Evolutionary conservation across 768 basidiomycete genomes (phyloP).

Genomic region (Tulasnella sp.): DNA sequence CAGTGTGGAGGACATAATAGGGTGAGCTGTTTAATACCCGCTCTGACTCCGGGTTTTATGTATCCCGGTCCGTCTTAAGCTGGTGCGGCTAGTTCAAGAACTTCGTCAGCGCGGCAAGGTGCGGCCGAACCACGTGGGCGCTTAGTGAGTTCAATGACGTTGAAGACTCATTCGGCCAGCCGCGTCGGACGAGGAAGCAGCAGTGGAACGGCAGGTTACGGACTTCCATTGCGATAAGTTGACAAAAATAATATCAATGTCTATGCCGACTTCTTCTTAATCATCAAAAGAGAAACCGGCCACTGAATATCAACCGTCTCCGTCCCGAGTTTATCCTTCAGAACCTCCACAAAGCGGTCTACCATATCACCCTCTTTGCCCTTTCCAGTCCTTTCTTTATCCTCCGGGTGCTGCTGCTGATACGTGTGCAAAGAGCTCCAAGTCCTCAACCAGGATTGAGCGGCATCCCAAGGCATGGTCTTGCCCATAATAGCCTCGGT

Average conservation of each 20-base stretch:
- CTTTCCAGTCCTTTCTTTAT: slow-evolving; percentile 38
- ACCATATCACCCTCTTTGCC: slow-evolving; percentile 35
- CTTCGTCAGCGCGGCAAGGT: not conserved
- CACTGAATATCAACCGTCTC: slow-evolving; percentile 37
- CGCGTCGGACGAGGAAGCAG: not conserved
- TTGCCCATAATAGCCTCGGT: slow-evolving; percentile 51
- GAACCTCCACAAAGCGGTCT: slow-evolving; percentile 29
- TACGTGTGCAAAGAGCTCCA: slow-evolving; percentile 68
- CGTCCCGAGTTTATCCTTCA: slow-evolving; percentile 28
- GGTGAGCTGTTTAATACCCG: too few relatives aligned
- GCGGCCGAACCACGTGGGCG: not conserved
- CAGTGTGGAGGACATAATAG: not conserved
- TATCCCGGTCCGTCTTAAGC: not conserved
- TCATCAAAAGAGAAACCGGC: slow-evolving; percentile 38
- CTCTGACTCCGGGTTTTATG: not conserved
- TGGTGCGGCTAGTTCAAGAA: not conserved
- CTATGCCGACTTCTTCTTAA: slow-evolving; percentile 33
- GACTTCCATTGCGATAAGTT: not conserved
- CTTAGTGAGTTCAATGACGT: not conserved
- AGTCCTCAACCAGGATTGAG: slow-evolving; percentile 66
- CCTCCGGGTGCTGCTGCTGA: slow-evolving; percentile 59
- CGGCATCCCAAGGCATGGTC: slow-evolving; percentile 59
- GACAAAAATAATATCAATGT: not conserved
- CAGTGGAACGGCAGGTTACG: not conserved
- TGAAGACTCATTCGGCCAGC: not conserved